A percentile compares a stretch with the other conserved stretches of the same genome.
These are phyloP conservation scores for Beta corolliflora DNA, from an alignment of 179 eudicot genomes.

Conservation along the genomic window DNA sequence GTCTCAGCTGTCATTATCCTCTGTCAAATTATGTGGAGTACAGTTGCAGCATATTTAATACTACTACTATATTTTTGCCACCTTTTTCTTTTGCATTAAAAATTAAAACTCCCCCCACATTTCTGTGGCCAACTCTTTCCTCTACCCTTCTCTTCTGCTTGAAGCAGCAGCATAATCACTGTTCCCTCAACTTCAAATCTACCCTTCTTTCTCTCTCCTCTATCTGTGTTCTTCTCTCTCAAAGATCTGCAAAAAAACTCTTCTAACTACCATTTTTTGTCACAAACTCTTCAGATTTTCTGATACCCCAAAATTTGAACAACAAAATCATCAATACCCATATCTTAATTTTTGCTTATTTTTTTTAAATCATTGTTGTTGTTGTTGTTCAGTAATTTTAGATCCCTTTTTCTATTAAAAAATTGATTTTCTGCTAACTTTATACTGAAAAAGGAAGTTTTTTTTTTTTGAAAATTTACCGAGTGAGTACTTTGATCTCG, in stretches of 20 bases:
- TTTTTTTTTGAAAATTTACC: too few relatives aligned
- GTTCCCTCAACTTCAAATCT: slow-evolving; percentile 24
- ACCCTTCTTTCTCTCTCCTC: slow-evolving; percentile 18
- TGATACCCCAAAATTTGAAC: neutral
- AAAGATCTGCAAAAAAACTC: slow-evolving; percentile 17
- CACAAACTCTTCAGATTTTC: slow-evolving; percentile 12
- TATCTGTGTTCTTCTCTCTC: slow-evolving; percentile 2
- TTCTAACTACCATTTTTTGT: slow-evolving; percentile 15
- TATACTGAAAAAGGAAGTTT: neutral
- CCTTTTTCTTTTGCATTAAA: neutral
- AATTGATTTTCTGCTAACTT: slow-evolving; percentile 2
- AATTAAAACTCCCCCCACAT: neutral
- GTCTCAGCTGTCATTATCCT: slow-evolving; percentile 37
- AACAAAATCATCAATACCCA: slow-evolving; percentile 4
- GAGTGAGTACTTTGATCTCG: slow-evolving; percentile 7
- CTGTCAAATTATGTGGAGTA: slow-evolving; percentile 30
- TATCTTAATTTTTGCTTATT: neutral
- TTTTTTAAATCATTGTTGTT: neutral
- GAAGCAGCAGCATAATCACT: slow-evolving; percentile 20
- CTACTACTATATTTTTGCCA: neutral
- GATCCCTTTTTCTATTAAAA: neutral
- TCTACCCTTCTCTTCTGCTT: slow-evolving; percentile 21
- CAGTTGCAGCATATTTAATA: slow-evolving; percentile 31
- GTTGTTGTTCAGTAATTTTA: neutral
- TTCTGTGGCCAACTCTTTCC: slow-evolving; percentile 9